Evolutionary conservation across 2,329 filamentous ascomycete genomes (phyloP).

Genomic region (Scolecobasidium constrictum): DNA sequence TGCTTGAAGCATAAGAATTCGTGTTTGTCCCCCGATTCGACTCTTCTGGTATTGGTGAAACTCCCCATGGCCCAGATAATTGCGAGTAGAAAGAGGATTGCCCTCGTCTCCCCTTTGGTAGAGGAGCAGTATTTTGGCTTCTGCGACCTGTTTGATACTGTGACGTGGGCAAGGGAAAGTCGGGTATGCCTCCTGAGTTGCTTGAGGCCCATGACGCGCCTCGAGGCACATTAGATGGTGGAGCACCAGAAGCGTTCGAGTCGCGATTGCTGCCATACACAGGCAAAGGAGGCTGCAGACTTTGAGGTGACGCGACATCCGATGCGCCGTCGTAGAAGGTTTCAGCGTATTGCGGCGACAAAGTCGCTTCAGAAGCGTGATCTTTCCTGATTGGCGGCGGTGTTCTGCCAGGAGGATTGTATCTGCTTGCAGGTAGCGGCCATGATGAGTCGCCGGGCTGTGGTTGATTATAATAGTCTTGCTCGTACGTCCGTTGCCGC

Average conservation of each 20-base stretch:
- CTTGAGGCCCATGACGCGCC: constrained; percentile 26
- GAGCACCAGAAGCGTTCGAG: constrained; percentile 3
- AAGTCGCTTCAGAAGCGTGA: background rate
- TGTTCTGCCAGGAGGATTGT: constrained; percentile 7
- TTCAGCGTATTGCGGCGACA: background rate
- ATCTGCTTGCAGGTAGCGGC: background rate
- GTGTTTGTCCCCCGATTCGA: constrained; percentile 30
- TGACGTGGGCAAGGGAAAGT: constrained; percentile 26
- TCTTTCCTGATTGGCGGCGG: constrained; percentile 11
- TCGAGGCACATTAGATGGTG: constrained; percentile 20
- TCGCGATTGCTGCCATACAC: background rate
- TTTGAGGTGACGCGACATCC: background rate
- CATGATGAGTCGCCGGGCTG: background rate
- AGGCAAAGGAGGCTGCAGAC: background rate
- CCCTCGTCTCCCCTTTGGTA: constrained; percentile 36
- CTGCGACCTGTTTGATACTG: constrained; percentile 22
- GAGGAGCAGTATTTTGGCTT: constrained; percentile 33
- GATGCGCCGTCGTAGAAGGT: background rate
- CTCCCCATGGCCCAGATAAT: constrained; percentile 23
- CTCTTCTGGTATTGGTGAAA: constrained; percentile 39
- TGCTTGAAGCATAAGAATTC: constrained; percentile 37
- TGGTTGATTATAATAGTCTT: background rate
- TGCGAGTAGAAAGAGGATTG: constrained; percentile 39
- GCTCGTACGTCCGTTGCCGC: constrained; percentile 22
- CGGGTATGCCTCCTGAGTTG: constrained; percentile 28